A percentile compares a stretch with the other conserved stretches of the same genome.
phyloP scores from a whole-genome alignment of 768 basidiomycete species.

The Suillus paluster region DNA sequence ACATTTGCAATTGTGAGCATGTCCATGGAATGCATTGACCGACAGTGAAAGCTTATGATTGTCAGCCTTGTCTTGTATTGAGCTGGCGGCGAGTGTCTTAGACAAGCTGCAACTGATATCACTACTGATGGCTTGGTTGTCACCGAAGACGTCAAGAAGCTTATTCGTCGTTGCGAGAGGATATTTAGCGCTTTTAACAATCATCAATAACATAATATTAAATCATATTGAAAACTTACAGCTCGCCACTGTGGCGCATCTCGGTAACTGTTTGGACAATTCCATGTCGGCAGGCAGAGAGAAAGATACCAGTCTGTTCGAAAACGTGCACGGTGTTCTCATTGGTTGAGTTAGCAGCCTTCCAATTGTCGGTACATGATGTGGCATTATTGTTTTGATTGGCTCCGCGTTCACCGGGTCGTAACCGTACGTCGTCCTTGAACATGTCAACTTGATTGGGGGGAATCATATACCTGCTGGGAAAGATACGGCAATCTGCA shows the following conservation, averaged over 20 bases:
- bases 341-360: conserved; percentile 29
- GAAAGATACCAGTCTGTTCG: conserved; percentile 43
- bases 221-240: conserved; percentile 33
- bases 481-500: conserved; percentile 22
- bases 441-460: conserved; percentile 31
- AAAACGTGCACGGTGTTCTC: conserved; percentile 41
- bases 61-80: too few relatives aligned
- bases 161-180: too few relatives aligned
- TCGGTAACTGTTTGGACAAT: conserved; percentile 34
- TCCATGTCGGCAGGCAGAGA: conserved; percentile 38
- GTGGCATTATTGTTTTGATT: not conserved
- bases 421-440: conserved; percentile 15
- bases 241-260: conserved; percentile 40
- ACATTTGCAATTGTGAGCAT: too few relatives aligned
- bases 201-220: not conserved
- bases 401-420: conserved; percentile 1
- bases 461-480: conserved; percentile 32
- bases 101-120: too few relatives aligned
- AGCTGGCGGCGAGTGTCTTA: too few relatives aligned
- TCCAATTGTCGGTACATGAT: conserved; percentile 38
- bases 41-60: too few relatives aligned
- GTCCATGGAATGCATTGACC: too few relatives aligned
- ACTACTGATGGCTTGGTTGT: too few relatives aligned
- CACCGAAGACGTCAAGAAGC: too few relatives aligned
- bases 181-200: not conserved